A percentile compares a stretch with the other conserved stretches of the same genome.
Evolutionary conservation across 495 filamentous ascomycete genomes (phyloP).

Genomic region (Penicillium egyptiacum): DNA sequence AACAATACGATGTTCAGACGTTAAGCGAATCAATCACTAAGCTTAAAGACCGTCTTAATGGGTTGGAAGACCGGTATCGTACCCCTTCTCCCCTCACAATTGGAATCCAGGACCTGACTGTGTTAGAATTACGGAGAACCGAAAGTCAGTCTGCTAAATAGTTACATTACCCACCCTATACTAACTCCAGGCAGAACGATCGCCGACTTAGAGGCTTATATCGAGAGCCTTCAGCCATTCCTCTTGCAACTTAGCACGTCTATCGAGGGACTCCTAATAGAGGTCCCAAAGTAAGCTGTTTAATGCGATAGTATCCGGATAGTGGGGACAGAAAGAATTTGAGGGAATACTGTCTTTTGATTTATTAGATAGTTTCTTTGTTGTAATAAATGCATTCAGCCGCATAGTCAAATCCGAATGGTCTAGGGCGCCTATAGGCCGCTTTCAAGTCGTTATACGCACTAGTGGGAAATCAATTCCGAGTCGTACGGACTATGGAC

Average conservation of each 20-base stretch:
- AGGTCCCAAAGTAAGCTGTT: background rate
- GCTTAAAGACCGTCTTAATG: background rate
- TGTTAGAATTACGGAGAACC: conserved; percentile 2
- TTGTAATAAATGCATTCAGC: background rate
- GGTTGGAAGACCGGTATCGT: conserved; percentile 3
- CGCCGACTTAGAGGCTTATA: conserved; percentile 1
- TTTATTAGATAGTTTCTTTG: background rate
- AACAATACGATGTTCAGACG: background rate
- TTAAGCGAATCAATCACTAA: conserved; percentile 3
- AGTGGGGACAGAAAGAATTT: background rate
- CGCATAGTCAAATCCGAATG: background rate
- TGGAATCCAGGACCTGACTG: background rate
- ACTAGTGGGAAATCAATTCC: too few species aligned
- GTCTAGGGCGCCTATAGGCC: too few species aligned
- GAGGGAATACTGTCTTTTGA: background rate
- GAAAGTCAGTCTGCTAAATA: conserved; percentile 2
- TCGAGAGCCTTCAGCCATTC: conserved; percentile 1
- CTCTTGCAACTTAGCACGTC: background rate
- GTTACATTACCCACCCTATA: background rate
- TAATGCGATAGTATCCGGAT: background rate
- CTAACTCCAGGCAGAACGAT: background rate
- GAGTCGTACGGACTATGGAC: too few species aligned
- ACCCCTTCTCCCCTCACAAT: background rate
- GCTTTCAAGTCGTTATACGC: too few species aligned
- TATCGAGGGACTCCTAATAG: background rate